Evolutionary conservation across 1,284 basidiomycete genomes (phyloP), one percentile per base, ranked within the genome.

Genomic region (Sanghuangporus baumii): DNA sequence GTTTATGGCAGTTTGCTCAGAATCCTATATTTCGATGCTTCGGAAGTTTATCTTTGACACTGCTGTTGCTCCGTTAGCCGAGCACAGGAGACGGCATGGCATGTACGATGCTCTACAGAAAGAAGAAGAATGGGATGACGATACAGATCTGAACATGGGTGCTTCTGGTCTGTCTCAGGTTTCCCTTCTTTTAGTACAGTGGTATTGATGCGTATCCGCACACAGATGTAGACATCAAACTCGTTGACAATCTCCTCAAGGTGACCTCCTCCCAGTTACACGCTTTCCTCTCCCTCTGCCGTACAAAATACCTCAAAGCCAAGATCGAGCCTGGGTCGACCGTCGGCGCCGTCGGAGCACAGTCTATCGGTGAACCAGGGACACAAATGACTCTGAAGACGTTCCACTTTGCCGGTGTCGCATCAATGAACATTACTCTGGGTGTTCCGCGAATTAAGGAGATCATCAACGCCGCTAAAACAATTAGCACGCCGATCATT

Each of bases 361-460:
- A 99, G 74, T 99, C 97, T 6, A 99, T 99, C 67, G 97, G 97
- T 73, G 97, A 99, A 75, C 97, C 97, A 1, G 97, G 97, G 62
- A 99, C 97, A 2, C 97, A 99, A 73, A 99, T 99, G 97, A 99
- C 97, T 6, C 77, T 99, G 68, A 99, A 99, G 78, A 99, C 97
- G 65, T 99, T 99, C 87, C 97, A 99, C 81, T 99, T 99, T 78
- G 97, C 97, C 71, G 97, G 97, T 81, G 96, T 99, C 67, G 97
- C 97, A 11, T 97, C 96, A 40, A 99, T 99, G 97, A 99, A 98
- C 78, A 94, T 99, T 69, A 99, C 97, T 0, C 86, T 99, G 47
- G 97, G 97, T 81, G 97, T 99, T 11, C 97, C 97, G 23, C 96
- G 97, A 74, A 99, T 99, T 79, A 99, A 99, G 77, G 97, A 99